Conservation (phyloP, 305 asterid genomes). For the Solanum hybrid region DNA sequence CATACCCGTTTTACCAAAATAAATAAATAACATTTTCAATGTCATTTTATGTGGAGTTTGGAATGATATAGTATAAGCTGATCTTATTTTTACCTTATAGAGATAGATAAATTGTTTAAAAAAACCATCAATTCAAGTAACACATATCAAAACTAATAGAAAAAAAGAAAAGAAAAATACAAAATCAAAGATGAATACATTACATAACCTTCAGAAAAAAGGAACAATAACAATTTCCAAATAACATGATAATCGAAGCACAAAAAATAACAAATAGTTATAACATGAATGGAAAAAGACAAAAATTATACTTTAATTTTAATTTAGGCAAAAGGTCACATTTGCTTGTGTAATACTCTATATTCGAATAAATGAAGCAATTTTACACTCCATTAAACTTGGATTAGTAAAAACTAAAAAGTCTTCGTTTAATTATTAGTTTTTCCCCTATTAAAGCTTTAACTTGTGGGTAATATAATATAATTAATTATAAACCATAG, state of each 20-base stretch:
- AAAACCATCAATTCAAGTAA: background rate
- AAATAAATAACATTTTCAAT: background rate
- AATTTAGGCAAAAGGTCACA: background rate
- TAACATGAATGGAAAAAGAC: background rate
- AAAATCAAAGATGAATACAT: background rate
- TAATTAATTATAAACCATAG: background rate
- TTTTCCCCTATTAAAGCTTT: background rate
- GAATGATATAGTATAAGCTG: background rate
- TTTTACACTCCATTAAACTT: background rate
- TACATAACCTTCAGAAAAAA: background rate
- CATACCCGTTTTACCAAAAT: background rate
- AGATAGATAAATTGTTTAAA: rapidly evolving
- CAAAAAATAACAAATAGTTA: background rate
- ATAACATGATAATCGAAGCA: background rate
- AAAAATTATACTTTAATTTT: background rate
- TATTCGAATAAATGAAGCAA: background rate
- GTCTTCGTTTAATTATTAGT: background rate
- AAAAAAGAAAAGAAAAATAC: background rate
- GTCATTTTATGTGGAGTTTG: background rate
- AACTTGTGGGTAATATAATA: background rate
- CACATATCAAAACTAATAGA: background rate
- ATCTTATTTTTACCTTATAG: background rate
- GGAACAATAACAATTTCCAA: background rate
- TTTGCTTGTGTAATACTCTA: background rate
- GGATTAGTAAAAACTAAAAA: background rate